Evolutionary conservation across 345 rosid species (phyloP).

Genomic region (Lumnitzera racemosa): DNA sequence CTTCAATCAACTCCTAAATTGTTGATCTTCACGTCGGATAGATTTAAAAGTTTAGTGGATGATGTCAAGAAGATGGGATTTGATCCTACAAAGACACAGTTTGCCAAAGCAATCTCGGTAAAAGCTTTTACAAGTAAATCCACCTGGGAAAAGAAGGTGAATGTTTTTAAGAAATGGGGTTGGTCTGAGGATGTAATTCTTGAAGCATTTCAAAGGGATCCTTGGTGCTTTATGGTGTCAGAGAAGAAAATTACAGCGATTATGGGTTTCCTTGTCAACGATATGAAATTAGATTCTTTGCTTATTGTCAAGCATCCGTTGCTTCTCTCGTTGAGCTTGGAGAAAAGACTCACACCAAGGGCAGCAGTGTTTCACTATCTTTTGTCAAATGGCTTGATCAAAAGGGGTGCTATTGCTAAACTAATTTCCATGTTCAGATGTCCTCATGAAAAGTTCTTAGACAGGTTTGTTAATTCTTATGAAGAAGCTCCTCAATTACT

Average conservation of each 20-base stretch:
- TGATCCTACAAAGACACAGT: conserved; percentile 7
- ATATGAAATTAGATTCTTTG: conserved; percentile 14
- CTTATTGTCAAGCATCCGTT: conserved; percentile 5
- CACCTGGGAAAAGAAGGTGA: conserved; percentile 13
- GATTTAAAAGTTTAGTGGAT: conserved; percentile 10
- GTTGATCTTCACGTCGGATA: neutral
- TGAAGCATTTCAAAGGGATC: conserved; percentile 15
- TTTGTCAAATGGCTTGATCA: conserved; percentile 17
- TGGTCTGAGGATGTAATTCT: conserved; percentile 17
- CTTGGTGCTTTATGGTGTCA: conserved; percentile 15
- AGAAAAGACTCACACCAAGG: conserved; percentile 31
- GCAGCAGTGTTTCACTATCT: conserved; percentile 14
- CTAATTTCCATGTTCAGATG: neutral
- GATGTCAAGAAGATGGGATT: conserved; percentile 14
- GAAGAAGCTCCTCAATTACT: conserved; percentile 12
- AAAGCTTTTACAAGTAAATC: conserved; percentile 1
- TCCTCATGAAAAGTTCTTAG: conserved; percentile 12
- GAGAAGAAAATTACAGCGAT: conserved; percentile 14
- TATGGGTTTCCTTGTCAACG: conserved; percentile 21
- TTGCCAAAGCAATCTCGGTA: conserved; percentile 9
- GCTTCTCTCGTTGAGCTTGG: conserved; percentile 14
- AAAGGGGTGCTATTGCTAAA: neutral
- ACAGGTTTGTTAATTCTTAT: conserved; percentile 11
- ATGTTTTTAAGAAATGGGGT: conserved; percentile 9
- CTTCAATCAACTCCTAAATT: neutral